phyloP scores from a whole-genome alignment of 2,329 filamentous ascomycete species.

The Calonectria pseudoreteaudii region DNA sequence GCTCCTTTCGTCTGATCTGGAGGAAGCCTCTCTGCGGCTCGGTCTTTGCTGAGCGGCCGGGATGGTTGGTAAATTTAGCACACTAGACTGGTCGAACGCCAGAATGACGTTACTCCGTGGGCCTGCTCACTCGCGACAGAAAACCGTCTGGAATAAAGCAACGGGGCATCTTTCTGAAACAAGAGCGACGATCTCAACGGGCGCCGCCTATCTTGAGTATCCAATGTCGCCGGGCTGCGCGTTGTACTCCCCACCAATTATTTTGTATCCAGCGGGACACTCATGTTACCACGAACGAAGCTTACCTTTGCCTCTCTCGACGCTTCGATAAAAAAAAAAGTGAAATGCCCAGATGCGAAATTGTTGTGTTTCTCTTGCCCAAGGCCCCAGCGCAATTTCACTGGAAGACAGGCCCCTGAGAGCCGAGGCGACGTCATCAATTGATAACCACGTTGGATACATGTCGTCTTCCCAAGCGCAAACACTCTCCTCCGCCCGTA shows the following conservation, averaged over 20 bases:
- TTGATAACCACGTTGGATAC: not conserved
- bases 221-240: not conserved
- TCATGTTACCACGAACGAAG: not conserved
- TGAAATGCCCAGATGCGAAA: not conserved
- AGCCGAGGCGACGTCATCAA: slow-evolving; percentile 24
- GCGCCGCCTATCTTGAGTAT: not conserved
- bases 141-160: slow-evolving; percentile 20
- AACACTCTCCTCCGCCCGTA: not conserved
- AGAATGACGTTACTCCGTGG: not conserved
- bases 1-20: not conserved
- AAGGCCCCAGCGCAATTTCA: slow-evolving; percentile 19
- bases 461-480: not conserved
- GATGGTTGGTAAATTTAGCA: slow-evolving; percentile 3
- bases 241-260: slow-evolving; percentile 5
- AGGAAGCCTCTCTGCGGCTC: not conserved
- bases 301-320: not conserved
- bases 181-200: slow-evolving; percentile 5
- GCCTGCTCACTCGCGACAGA: slow-evolving; percentile 1
- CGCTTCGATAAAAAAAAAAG: not conserved
- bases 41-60: not conserved
- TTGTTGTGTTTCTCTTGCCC: not conserved
- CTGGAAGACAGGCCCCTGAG: not conserved
- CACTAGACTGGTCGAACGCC: not conserved
- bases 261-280: not conserved
- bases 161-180: slow-evolving; percentile 22